Evolutionary conservation across 192 early-diverging fungal genomes (phyloP), one percentile per base, ranked within the genome.

Genomic region (Funneliformis mosseae): DNA sequence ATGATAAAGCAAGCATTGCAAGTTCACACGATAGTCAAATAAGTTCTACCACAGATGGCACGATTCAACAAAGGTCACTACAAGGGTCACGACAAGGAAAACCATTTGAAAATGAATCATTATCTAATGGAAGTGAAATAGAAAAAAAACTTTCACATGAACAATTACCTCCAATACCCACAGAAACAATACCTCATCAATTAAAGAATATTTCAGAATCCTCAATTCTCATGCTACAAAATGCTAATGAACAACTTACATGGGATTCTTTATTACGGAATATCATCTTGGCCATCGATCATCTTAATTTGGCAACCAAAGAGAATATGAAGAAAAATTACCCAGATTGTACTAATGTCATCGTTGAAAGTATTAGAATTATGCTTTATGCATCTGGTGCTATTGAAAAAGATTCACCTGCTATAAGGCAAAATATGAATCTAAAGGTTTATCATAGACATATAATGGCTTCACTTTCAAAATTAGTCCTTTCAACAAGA

Each of bases 371-470:
- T 45, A 92, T 98, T 73, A 91, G 96, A 28, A 90, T 91, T 12
- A 94, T 98, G 89, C 87, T 98, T 39, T 92, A 92, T 50, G 88
- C 93, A n/a, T 96, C 94, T 8, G 93, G 91, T 41, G 89, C 92
- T 0, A 87, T 93, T 0, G 90, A 90, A 27, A 91, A 90, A 64
- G 93, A 96, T 33, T 89, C 91, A 1, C 86, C 89, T 4, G 85
- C 88, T 14, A 90, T 94, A 78, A 88, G 90, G 75, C 85, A 87
- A 45, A 90, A 97, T 81, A 84, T 83, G 14, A 81, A 85, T 67
- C 84, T 98, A 55, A 92, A 89, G 81, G 81, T 88, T 45, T 83
- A 90, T 69, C 95, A 98, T 84, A 88, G 90, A 23, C 88, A 90
- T 33, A 93, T 99, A 48, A 92, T 96, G 84, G 91, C 91, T 23